Evolutionary conservation across 805 yeast genomes (phyloP), one percentile per base, ranked within the genome.

Genomic region (Candida vartiovaarae): DNA sequence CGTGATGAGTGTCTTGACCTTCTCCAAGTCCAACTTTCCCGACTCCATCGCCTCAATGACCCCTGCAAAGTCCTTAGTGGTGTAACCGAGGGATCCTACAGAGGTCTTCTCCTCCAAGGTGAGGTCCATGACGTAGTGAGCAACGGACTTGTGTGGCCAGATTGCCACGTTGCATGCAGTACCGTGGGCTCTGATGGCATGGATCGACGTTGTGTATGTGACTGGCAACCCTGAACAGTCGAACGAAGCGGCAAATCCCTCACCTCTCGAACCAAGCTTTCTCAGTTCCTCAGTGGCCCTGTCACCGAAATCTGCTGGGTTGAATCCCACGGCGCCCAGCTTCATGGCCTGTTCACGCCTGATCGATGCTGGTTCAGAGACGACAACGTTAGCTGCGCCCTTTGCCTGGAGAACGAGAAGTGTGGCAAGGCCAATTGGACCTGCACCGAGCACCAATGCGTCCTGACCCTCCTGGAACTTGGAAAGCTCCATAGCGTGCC

Each of bases 391-490:
- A n/a, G 69, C 63, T 3, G 72, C 74, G 24, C 61, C 62, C 47
- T 72, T 71, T 4, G 78, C 81, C 48, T 72, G 68, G 42, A 73
- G 55, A 8, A 77, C 80, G 37, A 78, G 60, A n/a, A 77, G 64
- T 4, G 80, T 69, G 24, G 82, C 75, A 25, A 80, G 60, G 5
- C 84, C 84, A 55, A 79, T 78, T 24, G 83, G 81, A 4, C 84
- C 84, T 27, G 78, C 76, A 29, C 84, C 84, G 11, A 79, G 55
- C 11, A 79, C 74, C 38, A 78, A 60, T 4, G 75, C 77, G 25
- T 66, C 56, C 32, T 68, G 65, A 28, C 79, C 80, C 24, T 54
- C 61, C 43, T 64, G 55, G 51, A 75, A 71, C 15, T 53, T 56
- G 0, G 78, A 63, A 4, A 70, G 62, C 45, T 70, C 65, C 30